A percentile compares a stretch with the other conserved stretches of the same genome.
phyloP scores from a whole-genome alignment of 805 yeast species.

The Zygoascus tannicola region DNA sequence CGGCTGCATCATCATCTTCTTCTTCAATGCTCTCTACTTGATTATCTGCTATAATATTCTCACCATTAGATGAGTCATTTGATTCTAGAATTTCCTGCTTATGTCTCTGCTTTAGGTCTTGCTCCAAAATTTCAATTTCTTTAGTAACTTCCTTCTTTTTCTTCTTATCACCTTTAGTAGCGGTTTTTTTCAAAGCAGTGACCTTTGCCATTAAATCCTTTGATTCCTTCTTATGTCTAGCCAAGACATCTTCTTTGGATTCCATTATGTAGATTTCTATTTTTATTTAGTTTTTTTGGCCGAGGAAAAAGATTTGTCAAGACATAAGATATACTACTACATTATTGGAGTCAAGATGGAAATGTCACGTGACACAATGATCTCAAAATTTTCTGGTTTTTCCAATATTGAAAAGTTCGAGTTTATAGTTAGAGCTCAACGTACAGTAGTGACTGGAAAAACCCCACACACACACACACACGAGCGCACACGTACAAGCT shows the following conservation, averaged over 20 bases:
- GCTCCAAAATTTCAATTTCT: slow-evolving; percentile 53
- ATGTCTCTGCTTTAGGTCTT: slow-evolving; percentile 46
- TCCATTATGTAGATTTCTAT: too few species aligned
- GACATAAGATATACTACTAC: too few species aligned
- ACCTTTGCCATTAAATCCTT: slow-evolving; percentile 56
- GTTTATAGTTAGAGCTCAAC: too few species aligned
- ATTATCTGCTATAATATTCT: slow-evolving; percentile 4
- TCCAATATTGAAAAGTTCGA: too few species aligned
- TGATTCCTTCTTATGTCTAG: slow-evolving; percentile 60
- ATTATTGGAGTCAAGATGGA: too few species aligned
- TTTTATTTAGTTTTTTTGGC: too few species aligned
- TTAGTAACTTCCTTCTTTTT: slow-evolving; percentile 57
- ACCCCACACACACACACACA: too few species aligned
- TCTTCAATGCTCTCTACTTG: slow-evolving; percentile 22
- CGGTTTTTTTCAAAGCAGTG: slow-evolving; percentile 75
- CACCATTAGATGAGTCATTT: not conserved
- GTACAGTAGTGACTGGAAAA: too few species aligned
- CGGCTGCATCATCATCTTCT: slow-evolving; percentile 36
- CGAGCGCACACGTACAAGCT: too few species aligned
- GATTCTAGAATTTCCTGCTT: slow-evolving; percentile 35
- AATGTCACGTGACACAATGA: too few species aligned
- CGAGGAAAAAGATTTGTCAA: too few species aligned
- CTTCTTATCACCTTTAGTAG: slow-evolving; percentile 50
- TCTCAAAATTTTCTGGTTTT: too few species aligned
- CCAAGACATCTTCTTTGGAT: slow-evolving; percentile 40